Conservation (phyloP, 352 stramenopile species). For the Thalassiosira hispida region DNA sequence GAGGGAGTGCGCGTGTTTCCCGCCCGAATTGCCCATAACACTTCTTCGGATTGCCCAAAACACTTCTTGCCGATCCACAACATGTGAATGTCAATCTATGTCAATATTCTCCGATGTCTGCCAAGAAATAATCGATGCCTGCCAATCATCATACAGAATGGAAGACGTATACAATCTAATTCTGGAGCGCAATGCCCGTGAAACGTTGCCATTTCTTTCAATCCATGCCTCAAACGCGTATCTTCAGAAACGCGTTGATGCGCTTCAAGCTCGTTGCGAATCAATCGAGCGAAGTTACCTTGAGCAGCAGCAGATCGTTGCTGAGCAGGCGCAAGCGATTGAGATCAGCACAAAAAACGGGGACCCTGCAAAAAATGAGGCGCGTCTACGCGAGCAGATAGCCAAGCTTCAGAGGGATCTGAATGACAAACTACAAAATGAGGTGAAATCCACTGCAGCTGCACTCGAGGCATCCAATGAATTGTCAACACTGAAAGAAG, state of each 20-base stretch:
- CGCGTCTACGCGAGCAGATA: slow-evolving; percentile 68
- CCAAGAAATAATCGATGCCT: no score
- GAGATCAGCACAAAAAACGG: slow-evolving; percentile 25
- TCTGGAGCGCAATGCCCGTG: slow-evolving; percentile 66
- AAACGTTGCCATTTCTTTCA: slow-evolving; percentile 76
- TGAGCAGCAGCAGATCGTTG: slow-evolving; percentile 53
- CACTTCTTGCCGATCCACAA: no score
- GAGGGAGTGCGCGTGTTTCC: no score
- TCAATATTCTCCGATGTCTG: no score
- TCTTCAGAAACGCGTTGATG: slow-evolving; percentile 69
- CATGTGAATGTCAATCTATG: no score
- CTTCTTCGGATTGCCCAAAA: no score
- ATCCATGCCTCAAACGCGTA: slow-evolving; percentile 73
- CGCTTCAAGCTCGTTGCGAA: slow-evolving; percentile 72
- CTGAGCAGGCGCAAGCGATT: slow-evolving; percentile 50
- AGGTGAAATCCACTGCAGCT: slow-evolving; percentile 52
- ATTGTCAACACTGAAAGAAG: slow-evolving; percentile 61
- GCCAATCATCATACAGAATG: slow-evolving; percentile 35
- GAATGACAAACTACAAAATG: slow-evolving; percentile 58
- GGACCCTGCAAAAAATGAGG: slow-evolving; percentile 53
- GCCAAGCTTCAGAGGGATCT: slow-evolving; percentile 73
- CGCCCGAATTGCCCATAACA: no score
- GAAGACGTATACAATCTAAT: slow-evolving; percentile 65
- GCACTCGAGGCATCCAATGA: slow-evolving; percentile 60
- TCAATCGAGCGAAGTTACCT: slow-evolving; percentile 70